These are phyloP conservation scores for Fonticula alba DNA, from an alignment of 78 protist species.

Conservation along the genomic window DNA sequence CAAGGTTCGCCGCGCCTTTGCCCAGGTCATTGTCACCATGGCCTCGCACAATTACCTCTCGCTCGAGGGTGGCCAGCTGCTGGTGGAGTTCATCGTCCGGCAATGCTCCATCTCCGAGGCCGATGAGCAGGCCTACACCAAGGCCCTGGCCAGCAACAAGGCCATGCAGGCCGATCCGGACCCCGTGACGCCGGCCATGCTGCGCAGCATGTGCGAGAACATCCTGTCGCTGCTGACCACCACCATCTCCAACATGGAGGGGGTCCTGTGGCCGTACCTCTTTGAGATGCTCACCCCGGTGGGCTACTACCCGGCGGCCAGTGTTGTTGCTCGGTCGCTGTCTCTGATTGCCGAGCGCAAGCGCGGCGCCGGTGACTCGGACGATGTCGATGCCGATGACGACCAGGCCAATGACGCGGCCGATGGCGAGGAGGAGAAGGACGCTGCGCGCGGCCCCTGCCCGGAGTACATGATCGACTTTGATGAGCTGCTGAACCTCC, in stretches of 20 bases:
- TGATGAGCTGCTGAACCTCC: slow-evolving; percentile 35
- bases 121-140: not conserved
- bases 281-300: slow-evolving; percentile 19
- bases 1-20: slow-evolving; percentile 22
- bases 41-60: slow-evolving; percentile 31
- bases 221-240: slow-evolving; percentile 20
- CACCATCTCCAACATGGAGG: slow-evolving; percentile 33
- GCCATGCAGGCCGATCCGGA: not conserved
- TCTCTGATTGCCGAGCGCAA: slow-evolving; percentile 23
- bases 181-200: slow-evolving; percentile 15
- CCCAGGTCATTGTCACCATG: slow-evolving; percentile 35
- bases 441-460: no score
- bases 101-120: slow-evolving; percentile 7
- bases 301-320: no score
- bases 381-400: slow-evolving; percentile 13
- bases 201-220: slow-evolving; percentile 31
- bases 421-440: slow-evolving; percentile 16
- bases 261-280: slow-evolving; percentile 42
- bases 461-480: slow-evolving; percentile 47
- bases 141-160: not conserved
- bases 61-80: slow-evolving; percentile 21
- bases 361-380: slow-evolving; percentile 9
- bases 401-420: slow-evolving; percentile 12
- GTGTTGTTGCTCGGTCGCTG: no score
- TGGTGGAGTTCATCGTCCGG: slow-evolving; percentile 15